Evolutionary conservation across 1,284 basidiomycete genomes (phyloP), one percentile per base, ranked within the genome.

Genomic region (Peniophora sp.): DNA sequence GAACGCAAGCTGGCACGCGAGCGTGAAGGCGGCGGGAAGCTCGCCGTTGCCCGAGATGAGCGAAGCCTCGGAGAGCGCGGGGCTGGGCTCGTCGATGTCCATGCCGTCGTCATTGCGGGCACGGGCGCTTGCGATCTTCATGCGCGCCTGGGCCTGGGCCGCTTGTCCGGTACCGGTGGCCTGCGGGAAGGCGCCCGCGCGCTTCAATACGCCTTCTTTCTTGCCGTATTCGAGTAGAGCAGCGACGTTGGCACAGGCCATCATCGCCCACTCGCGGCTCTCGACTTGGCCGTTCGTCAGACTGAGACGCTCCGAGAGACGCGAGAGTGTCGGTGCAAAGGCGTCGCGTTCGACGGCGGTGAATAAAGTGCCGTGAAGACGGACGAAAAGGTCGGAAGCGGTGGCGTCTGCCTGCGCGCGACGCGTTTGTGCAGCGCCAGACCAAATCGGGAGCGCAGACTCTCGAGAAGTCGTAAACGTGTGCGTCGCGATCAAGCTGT

Each of bases 261-360:
- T 95, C 85, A 96, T 92, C 58, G 92, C 88, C 96, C 96, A 99
- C 55, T 92, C 89, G 20, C 87, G 82, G 63, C 93, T 92, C 49
- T 90, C 81, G 8, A 20, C n/a, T 20, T n/a, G n/a, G 2, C 81
- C 78, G 51, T 82, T 83, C 60, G 89, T 84, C 46, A 95, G 85
- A 56, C 85, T 78, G 0, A 97, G 76, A 35, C 89, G 84, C 64
- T 95, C 91, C 54, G 93, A 75, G 63, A 97, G 90, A 24, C 92
- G 85, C 2, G 85, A 86, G 46, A 93, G 80, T 0, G 87, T 85
- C 0, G 83, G 74, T 39, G 79, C 71, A 62, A 98, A 98, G 64
- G 93, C 88, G 65, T 99, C 95, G 18, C 98, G 80, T 58, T 96
- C 82, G 55, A 97, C 90, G 56, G 88, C 87, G 10, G 95, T 97